A percentile compares a stretch with the other conserved stretches of the same genome.
phyloP scores from a whole-genome alignment of 768 basidiomycete genomes.

The Suillus bovinus region DNA sequence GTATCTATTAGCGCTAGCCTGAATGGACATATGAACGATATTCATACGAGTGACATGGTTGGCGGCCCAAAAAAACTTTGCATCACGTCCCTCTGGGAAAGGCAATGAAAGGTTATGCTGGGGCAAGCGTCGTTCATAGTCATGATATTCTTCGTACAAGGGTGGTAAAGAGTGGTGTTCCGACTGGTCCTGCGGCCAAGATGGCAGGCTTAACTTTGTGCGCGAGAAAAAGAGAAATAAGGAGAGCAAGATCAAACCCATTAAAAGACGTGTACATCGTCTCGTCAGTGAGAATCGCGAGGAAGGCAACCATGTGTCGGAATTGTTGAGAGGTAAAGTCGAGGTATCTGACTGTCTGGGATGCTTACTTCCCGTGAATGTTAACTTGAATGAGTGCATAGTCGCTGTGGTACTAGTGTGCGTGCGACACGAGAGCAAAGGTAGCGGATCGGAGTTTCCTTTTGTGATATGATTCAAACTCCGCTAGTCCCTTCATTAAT shows the following conservation, averaged over 20 bases:
- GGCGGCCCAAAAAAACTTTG: constrained; percentile 48
- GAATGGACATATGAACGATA: neutral
- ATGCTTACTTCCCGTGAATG: constrained; percentile 8
- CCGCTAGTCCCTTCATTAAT: too few relatives aligned
- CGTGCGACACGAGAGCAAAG: neutral
- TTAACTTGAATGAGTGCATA: constrained; percentile 13
- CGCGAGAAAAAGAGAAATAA: constrained; percentile 7
- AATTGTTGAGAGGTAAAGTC: constrained; percentile 18
- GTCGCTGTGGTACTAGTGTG: neutral
- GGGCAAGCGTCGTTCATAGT: constrained; percentile 44
- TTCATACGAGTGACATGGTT: constrained; percentile 46
- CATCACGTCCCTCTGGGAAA: constrained; percentile 40
- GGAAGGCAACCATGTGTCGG: constrained; percentile 10
- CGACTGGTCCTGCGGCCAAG: neutral
- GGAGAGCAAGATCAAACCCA: neutral
- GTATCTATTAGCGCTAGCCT: neutral
- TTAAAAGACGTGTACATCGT: constrained; percentile 9
- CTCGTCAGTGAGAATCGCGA: constrained; percentile 11
- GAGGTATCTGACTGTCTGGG: constrained; percentile 8
- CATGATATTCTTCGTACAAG: constrained; percentile 44
- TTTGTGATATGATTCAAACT: too few relatives aligned
- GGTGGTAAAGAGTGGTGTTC: constrained; percentile 37
- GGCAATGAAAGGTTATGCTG: constrained; percentile 44
- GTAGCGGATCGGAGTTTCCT: neutral
- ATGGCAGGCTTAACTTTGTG: too few relatives aligned